Conservation (phyloP, 495 filamentous ascomycete species). For the Neurospora discreta region DNA sequence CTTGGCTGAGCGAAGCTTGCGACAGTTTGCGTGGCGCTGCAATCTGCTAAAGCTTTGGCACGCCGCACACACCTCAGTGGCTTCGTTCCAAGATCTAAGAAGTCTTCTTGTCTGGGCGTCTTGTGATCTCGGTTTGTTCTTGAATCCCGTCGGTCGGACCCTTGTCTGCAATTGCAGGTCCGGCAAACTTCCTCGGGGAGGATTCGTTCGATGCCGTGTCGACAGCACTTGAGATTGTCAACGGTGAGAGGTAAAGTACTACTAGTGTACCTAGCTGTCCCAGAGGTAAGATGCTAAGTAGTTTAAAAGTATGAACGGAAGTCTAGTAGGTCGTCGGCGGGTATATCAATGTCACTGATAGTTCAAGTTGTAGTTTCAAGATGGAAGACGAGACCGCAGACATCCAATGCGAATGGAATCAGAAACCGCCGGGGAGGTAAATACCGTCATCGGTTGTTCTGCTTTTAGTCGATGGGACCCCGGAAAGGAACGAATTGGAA, state of each 20-base stretch:
- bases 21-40: background rate
- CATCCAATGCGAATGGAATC: background rate
- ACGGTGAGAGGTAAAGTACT: background rate
- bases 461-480: background rate
- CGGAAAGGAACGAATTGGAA: background rate
- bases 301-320: background rate
- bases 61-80: background rate
- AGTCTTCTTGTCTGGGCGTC: background rate
- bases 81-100: background rate
- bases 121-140: background rate
- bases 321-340: background rate
- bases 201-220: background rate
- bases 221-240: background rate
- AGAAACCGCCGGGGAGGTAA: background rate
- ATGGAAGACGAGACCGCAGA: too few species aligned
- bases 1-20: background rate
- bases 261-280: background rate
- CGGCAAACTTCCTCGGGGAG: background rate
- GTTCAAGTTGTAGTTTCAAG: background rate
- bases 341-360: background rate
- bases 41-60: background rate
- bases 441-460: background rate
- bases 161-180: background rate
- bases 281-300: background rate
- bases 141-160: background rate